Percentiles rank a stretch among this genome's conserved stretches.
phyloP scores from a whole-genome alignment of 495 filamentous ascomycete species.

The Cladorrhinum samala region DNA sequence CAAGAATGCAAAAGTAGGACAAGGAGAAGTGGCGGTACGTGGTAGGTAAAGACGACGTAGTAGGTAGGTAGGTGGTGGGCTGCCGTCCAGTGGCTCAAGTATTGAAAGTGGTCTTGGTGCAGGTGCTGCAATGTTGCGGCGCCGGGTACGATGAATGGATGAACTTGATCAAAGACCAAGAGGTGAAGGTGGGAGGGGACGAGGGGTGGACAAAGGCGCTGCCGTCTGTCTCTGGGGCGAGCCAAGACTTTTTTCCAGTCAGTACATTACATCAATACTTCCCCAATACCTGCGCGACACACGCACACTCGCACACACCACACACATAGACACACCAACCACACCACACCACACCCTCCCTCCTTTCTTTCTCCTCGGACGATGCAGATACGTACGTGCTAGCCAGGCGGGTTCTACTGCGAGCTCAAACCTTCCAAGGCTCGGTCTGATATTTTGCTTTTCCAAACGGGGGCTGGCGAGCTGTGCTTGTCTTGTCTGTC shows the following conservation, averaged over 20 bases:
- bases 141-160: conserved; percentile 7
- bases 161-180: not conserved
- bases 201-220: not conserved
- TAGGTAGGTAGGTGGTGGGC: not conserved
- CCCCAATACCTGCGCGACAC: too few relatives aligned
- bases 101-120: too few relatives aligned
- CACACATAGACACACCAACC: too few relatives aligned
- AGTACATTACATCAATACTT: not conserved
- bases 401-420: not conserved
- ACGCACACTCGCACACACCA: too few relatives aligned
- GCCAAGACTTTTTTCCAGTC: not conserved
- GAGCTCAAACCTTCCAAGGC: not conserved
- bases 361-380: too few relatives aligned
- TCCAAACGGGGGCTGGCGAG: not conserved
- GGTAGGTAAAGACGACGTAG: not conserved
- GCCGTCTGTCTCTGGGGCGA: not conserved
- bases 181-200: not conserved
- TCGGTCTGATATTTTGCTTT: not conserved
- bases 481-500: too few relatives aligned
- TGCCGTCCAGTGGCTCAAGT: not conserved
- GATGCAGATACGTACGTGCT: not conserved
- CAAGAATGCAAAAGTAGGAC: not conserved
- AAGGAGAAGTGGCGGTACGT: not conserved
- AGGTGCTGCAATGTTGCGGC: conserved; percentile 14
- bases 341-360: too few relatives aligned